Conservation (phyloP, 768 basidiomycete species). For the Tephrocybe sp. region DNA sequence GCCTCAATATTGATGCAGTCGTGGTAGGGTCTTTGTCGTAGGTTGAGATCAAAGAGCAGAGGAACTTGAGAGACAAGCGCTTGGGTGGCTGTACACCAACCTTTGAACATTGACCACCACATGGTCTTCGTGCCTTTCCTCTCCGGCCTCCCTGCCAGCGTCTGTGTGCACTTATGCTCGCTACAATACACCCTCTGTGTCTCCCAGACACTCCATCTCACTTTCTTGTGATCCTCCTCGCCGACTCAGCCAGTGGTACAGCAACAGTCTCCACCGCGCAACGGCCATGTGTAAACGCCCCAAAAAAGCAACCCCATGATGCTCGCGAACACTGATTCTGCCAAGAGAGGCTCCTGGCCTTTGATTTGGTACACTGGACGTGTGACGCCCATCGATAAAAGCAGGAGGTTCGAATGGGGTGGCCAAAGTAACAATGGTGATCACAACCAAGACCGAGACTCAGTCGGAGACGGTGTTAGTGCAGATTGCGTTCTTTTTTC, state of each 20-base stretch:
- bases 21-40: too few species aligned
- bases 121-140: slow-evolving; percentile 44
- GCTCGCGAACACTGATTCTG: slow-evolving; percentile 25
- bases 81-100: too few species aligned
- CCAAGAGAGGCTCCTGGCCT: slow-evolving; percentile 44
- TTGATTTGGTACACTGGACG: slow-evolving; percentile 43
- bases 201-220: slow-evolving; percentile 34
- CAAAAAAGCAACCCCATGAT: too few species aligned
- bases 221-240: slow-evolving; percentile 35
- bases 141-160: slow-evolving; percentile 38
- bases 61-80: too few species aligned
- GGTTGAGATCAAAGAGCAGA: too few species aligned
- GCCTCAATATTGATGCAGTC: too few species aligned
- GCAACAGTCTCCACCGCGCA: too few species aligned
- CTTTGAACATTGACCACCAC: too few species aligned
- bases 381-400: slow-evolving; percentile 48
- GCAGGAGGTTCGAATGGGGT: slow-evolving; percentile 45
- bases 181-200: slow-evolving; percentile 29
- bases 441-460: too few species aligned
- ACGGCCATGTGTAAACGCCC: too few species aligned
- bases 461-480: slow-evolving; percentile 36
- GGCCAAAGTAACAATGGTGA: slow-evolving; percentile 33
- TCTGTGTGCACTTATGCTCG: slow-evolving; percentile 33
- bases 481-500: slow-evolving; percentile 49
- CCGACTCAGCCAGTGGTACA: slow-evolving; percentile 24